Base-by-base conservation (phyloP, 2,329 filamentous ascomycete genomes). In the Fusarium penzigii region DNA sequence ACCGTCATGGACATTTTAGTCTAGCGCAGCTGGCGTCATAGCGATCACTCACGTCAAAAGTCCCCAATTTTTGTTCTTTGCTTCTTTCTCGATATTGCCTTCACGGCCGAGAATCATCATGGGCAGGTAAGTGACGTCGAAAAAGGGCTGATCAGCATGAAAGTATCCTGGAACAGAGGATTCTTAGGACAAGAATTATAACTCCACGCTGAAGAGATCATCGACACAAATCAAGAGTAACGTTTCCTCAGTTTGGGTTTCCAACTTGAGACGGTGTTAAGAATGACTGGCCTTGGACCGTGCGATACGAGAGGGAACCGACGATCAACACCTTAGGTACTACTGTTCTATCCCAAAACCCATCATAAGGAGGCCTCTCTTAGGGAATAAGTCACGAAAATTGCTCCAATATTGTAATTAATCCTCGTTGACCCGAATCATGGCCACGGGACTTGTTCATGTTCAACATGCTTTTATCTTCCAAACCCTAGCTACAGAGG, bases 391-490 rank as follows among this genome's bases (percentile, higher is more conserved):
- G 20, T 56, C 50, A 44, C 38, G 29, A 36, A 39, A 25, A 36
- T 48, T n/a, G 17, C 16, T 34, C 13, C 9, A 34, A 25, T 49
- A 16, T 48, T 47, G 40, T 42, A 39, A 58, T 56, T 46, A 34
- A 53, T 46, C 20, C 48, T 52, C 50, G 40, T 47, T 43, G 44
- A 47, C 53, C 54, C 51, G 45, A 51, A 42, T 29, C 34, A 41
- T 56, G 50, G 53, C 39, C 40, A 44, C 41, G 52, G 41, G 51
- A 40, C 41, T 44, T 41, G 48, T 60, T 61, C 46, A 64, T 47
- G 63, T 66, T 64, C 61, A 63, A 48, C 62, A 61, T 62, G 55
- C 55, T 58, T 60, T 64, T 61, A 55, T 65, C 60, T 62, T 53
- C 32, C 32, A 45, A 61, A 52, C 58, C 51, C 56, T 61, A 55